phyloP scores from a whole-genome alignment of 2,329 filamentous ascomycete genomes.

The Xylariaceae sp. region DNA sequence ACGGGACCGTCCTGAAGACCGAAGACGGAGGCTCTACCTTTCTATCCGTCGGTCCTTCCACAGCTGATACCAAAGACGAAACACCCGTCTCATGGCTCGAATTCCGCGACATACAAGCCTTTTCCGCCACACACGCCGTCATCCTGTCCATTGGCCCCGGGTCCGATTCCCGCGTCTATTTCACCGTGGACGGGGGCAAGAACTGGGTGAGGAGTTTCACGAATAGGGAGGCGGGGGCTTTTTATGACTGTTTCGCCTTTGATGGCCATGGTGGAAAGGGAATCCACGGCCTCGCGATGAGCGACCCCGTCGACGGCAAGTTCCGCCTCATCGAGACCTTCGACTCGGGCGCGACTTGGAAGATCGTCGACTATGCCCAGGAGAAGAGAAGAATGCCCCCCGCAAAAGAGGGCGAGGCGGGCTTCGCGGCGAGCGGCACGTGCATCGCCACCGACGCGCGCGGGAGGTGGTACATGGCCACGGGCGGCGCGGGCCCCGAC shows the following conservation, averaged over 20 bases:
- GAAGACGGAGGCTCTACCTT: conserved; percentile 28
- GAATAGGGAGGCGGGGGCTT: conserved; percentile 27
- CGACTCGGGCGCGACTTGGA: conserved; percentile 28
- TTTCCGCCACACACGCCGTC: conserved; percentile 37
- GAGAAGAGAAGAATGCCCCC: conserved; percentile 23
- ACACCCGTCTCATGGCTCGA: no score
- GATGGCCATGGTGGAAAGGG: conserved; percentile 6
- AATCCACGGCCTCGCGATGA: conserved; percentile 27
- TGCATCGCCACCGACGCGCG: conserved; percentile 26
- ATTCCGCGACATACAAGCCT: conserved; percentile 34
- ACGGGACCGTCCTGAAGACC: conserved; percentile 28
- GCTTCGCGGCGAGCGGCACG: conserved; percentile 32
- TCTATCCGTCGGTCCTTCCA: conserved; percentile 28
- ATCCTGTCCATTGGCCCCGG: conserved; percentile 34
- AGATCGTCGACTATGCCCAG: conserved; percentile 22
- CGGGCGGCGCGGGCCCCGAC: conserved; percentile 27
- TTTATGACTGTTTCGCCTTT: conserved; percentile 33
- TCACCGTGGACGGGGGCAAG: conserved; percentile 25
- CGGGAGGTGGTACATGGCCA: conserved; percentile 27
- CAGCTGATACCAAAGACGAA: conserved; percentile 15
- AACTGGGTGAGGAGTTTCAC: conserved; percentile 27
- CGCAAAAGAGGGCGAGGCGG: conserved; percentile 27
- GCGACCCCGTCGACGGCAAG: conserved; percentile 31
- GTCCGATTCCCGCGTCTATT: conserved; percentile 29
- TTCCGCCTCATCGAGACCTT: conserved; percentile 30